phyloP scores from a whole-genome alignment of 2,329 filamentous ascomycete species.

The Xenoacremonium recifei region DNA sequence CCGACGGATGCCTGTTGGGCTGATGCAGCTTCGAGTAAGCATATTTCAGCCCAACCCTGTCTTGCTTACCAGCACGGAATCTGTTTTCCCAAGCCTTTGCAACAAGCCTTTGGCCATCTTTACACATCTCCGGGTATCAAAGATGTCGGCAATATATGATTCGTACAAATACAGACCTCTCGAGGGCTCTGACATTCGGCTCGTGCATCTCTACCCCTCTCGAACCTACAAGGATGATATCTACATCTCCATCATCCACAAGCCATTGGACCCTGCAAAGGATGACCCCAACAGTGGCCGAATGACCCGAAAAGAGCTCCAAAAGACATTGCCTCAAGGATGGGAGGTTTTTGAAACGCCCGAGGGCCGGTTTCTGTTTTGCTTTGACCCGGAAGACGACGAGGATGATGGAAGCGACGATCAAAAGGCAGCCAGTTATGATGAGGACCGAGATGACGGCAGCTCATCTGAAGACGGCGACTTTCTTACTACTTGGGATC shows the following conservation, averaged over 20 bases:
- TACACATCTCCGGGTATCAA: too few relatives aligned
- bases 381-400: too few relatives aligned
- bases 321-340: background rate
- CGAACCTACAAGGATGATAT: background rate
- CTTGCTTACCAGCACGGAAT: too few relatives aligned
- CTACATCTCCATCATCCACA: background rate
- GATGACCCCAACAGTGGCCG: background rate
- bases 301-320: background rate
- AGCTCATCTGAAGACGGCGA: background rate
- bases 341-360: conserved; percentile 4
- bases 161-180: background rate
- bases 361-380: conserved; percentile 3
- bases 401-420: background rate
- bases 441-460: background rate
- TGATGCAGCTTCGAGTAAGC: too few relatives aligned
- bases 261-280: background rate
- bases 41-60: too few relatives aligned
- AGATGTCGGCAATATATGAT: background rate
- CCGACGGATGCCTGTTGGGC: too few relatives aligned
- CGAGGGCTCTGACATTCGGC: background rate
- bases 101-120: too few relatives aligned
- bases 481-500: conserved; percentile 2
- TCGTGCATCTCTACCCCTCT: background rate
- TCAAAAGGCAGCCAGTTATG: background rate
- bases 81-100: too few relatives aligned